Base-by-base conservation (phyloP, 2,329 filamentous ascomycete genomes). In the Paramyrothecium roridum region DNA sequence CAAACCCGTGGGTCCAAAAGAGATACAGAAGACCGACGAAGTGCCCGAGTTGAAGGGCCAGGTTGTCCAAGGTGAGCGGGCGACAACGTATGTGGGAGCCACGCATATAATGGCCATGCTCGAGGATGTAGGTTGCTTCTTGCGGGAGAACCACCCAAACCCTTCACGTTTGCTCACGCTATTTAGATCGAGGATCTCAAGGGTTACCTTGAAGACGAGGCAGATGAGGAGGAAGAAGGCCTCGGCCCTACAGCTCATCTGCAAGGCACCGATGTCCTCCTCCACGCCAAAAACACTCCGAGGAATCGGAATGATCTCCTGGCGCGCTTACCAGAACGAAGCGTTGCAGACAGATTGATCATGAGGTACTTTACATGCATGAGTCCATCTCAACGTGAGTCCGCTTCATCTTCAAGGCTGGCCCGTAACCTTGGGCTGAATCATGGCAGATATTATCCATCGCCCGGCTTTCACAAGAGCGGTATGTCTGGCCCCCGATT, bases 51-150 rank as follows among this genome's bases (percentile, higher is more conserved):
- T 65, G 12, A 65, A 56, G 45, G 78, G 74, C 0, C 73, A 79
- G 53, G 72, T 83, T 8, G 71, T 83, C 20, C 67, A 71, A 21
- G 72, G 76, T 2, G 65, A 73, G 37, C 67, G 69, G 52, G 73
- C 72, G 11, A 76, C 75, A 46, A 81, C 76, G 4, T 85, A 83
- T 59, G 76, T 85, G 4, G 82, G 83, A 1, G 81, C 81, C 3
- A 85, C 82, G 48, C 82, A 85, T 56, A 84, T 81, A 59, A 79
- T 84, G 71, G 82, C 82, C 2, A 83, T 85, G 67, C 67, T 85
- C 12, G 80, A 85, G 62, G 80, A 85, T 71, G 82, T 84, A 61
- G 74, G 77, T 69, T 33, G 20, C 26, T 10, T 17, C 16, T 34
- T 1, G 1, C 19, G 20, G 8, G 10, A 30, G 26, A 6, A 30